Percentiles rank a stretch among this genome's conserved stretches.
Evolutionary conservation across 1,284 basidiomycete species (phyloP).

Genomic region (Boletus sp.): DNA sequence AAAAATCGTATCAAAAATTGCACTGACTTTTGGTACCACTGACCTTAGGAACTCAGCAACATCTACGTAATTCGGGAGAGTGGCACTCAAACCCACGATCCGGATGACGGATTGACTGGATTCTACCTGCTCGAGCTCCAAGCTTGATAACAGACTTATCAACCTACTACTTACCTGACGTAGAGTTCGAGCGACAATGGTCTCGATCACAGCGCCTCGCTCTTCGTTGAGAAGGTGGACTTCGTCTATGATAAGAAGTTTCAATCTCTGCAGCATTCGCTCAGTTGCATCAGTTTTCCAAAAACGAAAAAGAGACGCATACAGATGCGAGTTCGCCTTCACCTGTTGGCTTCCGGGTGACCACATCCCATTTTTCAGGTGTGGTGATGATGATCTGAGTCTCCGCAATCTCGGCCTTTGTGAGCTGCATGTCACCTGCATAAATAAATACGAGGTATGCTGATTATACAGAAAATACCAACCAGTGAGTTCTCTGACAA

Average conservation of each 20-base stretch:
- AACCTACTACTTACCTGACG: conserved; percentile 64
- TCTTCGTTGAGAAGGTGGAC: conserved; percentile 98
- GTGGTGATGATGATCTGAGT: conserved; percentile 99
- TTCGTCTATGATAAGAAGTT: conserved; percentile 97
- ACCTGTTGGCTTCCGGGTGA: conserved; percentile 95
- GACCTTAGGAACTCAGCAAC: conserved; percentile 95
- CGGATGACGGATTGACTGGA: conserved; percentile 96
- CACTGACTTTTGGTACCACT: conserved; percentile 18
- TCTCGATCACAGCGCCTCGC: conserved; percentile 97
- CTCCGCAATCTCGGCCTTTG: conserved; percentile 90
- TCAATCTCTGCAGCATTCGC: conserved; percentile 69
- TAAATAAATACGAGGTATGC: conserved; percentile 1
- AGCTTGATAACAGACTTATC: not conserved
- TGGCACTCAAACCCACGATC: conserved; percentile 98
- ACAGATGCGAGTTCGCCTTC: conserved; percentile 95
- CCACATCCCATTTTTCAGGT: conserved; percentile 99
- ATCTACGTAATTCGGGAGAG: conserved; percentile 96
- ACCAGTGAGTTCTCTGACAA: conserved; percentile 93
- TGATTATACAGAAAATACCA: conserved; percentile 3
- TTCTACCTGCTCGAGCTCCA: conserved; percentile 69
- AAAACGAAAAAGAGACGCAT: conserved; percentile 30
- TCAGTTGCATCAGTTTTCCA: conserved; percentile 5
- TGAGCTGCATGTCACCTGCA: conserved; percentile 97
- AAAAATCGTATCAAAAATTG: conserved; percentile 14
- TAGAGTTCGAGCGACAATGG: conserved; percentile 95